Base-by-base conservation (phyloP, 2,329 filamentous ascomycete species). In the Paraphoma chrysanthemicola region DNA sequence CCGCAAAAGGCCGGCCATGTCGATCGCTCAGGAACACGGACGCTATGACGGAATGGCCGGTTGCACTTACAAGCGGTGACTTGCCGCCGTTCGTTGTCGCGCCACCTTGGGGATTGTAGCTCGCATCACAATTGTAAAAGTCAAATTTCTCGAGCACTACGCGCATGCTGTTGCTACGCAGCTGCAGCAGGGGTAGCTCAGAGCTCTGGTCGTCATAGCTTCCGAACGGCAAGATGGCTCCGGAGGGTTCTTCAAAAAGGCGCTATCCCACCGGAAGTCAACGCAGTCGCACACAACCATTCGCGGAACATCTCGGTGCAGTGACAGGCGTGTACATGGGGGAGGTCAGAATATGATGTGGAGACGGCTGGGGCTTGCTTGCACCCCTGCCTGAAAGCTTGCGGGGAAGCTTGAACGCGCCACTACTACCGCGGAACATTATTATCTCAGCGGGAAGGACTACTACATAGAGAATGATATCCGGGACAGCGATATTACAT, bases 1-100 rank as follows among this genome's bases (percentile, higher is more conserved):
- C 70, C 68, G 69, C 68, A 71, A 61, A 53, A 58, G 57, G 57
- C 48, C 43, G 57, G 48, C 47, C 57, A 53, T 57, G 62, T 51
- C 57, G 64, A 67, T 65, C 62, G 43, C 45, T 54, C 61, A 71
- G 69, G 69, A 58, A 70, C 64, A 63, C 60, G 33, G 57, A 56
- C 49, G 63, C 54, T 56, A 67, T 64, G 60, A 67, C 60, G 61
- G 58, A 58, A 60, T 58, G 44, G 36, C 31, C 33, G 30, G 46
- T 51, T 56, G 28, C 16, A 55, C 49, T 54, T 28, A 46, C 44
- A 50, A 45, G 33, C 46, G 51, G 53, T 46, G 16, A 48, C 18
- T 17, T 3, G 23, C 23, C 23, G 23, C 53, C 41, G 33, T 14
- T 28, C 53, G 38, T 17, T 45, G 17, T 31, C 17, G 43, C 17